Conservation (phyloP, 148 eudicot species). For the Spergularia marina region DNA sequence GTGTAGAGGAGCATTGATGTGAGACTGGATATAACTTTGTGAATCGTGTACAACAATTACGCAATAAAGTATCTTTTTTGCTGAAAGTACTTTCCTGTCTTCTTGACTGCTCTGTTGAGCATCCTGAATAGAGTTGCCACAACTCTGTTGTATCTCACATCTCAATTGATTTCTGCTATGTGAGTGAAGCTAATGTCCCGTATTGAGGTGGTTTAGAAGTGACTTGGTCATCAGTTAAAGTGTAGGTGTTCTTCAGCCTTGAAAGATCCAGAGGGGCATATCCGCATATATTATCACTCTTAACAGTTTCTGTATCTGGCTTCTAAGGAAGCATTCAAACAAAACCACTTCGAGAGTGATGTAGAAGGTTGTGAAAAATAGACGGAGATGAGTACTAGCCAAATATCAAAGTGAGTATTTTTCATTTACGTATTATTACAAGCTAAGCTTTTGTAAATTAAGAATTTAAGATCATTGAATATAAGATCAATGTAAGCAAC, state of each 20-base stretch:
- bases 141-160: background rate
- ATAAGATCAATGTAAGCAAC: background rate
- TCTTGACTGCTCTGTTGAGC: background rate
- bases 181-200: background rate
- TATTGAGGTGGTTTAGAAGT: background rate
- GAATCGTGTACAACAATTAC: constrained; percentile 24
- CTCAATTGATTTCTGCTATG: background rate
- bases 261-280: too few species aligned
- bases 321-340: too few species aligned
- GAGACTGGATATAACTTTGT: constrained; percentile 11
- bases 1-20: constrained; percentile 24
- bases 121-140: background rate
- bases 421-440: background rate
- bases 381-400: too few species aligned
- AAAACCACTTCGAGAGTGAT: too few species aligned
- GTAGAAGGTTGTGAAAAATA: too few species aligned
- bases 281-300: too few species aligned
- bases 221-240: background rate
- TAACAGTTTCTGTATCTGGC: too few species aligned
- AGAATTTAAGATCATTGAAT: too few species aligned
- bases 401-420: too few species aligned
- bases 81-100: background rate
- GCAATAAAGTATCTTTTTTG: constrained; percentile 3
- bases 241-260: too few species aligned
- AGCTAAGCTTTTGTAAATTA: background rate